Evolutionary conservation across 202 grass and related monocot species (phyloP).

Genomic region (Elaeis oleifera): DNA sequence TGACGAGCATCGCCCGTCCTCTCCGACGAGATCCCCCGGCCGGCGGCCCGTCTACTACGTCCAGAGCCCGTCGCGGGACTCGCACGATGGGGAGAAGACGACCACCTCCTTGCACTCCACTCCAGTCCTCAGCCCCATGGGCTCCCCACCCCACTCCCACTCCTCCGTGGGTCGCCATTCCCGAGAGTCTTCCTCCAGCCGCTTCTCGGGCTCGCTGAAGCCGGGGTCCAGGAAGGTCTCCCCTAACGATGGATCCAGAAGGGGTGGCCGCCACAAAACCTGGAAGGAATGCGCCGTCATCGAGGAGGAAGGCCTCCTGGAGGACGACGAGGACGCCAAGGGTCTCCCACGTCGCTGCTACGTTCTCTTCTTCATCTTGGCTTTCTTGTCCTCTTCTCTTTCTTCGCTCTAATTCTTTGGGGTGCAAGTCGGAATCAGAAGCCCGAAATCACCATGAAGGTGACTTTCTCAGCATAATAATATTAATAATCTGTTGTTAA

Average conservation of each 20-base stretch:
- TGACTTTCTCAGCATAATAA: not conserved
- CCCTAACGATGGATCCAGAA: not conserved
- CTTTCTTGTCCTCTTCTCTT: conserved; percentile 9
- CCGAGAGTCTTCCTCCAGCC: not conserved
- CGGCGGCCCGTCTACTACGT: conserved; percentile 9
- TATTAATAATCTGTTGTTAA: no score
- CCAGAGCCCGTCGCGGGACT: conserved; percentile 10
- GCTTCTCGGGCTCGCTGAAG: no score
- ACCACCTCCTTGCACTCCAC: conserved; percentile 2
- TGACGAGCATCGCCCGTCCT: no score
- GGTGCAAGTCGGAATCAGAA: conserved; percentile 2
- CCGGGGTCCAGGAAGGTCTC: not conserved
- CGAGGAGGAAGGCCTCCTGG: conserved; percentile 19
- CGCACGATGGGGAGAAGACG: conserved; percentile 1
- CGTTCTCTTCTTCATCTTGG: not conserved
- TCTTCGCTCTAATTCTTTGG: conserved; percentile 19
- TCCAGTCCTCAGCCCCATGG: not conserved
- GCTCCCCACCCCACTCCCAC: conserved; percentile 1
- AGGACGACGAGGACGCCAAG: not conserved
- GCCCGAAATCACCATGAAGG: conserved; percentile 6
- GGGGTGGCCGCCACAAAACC: not conserved
- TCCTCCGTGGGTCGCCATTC: not conserved
- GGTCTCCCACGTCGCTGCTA: not conserved
- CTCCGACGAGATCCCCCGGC: no score
- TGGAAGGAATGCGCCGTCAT: conserved; percentile 8